A percentile compares a stretch with the other conserved stretches of the same genome.
Conservation (phyloP, 305 asterid species). For the Withania somnifera region DNA sequence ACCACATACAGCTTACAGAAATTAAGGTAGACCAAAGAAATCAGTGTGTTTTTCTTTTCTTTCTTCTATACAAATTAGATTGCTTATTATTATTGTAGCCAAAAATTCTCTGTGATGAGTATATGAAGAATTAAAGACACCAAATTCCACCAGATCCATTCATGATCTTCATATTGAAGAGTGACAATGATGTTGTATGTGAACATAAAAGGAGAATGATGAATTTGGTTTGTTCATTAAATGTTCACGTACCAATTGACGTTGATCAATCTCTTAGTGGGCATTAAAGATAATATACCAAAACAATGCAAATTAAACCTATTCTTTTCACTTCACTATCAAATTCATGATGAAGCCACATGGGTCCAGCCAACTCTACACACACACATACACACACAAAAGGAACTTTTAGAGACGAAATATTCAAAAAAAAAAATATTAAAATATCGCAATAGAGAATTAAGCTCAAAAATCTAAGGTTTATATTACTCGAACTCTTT, state of each 20-base stretch:
- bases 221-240: not conserved
- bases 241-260: slow-evolving; percentile 6
- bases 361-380: slow-evolving; percentile 9
- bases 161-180: not conserved
- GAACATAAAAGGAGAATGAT: not conserved
- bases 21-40: slow-evolving; percentile 16
- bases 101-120: not conserved
- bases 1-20: not conserved
- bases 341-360: slow-evolving; percentile 12
- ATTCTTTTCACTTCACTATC: slow-evolving; percentile 1
- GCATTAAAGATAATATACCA: slow-evolving; percentile 11
- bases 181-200: not conserved
- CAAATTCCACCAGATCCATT: not conserved
- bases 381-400: not conserved
- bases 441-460: not conserved
- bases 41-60: not conserved
- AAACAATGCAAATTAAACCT: slow-evolving; percentile 4
- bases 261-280: slow-evolving; percentile 11
- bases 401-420: not conserved
- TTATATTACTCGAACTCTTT: not conserved
- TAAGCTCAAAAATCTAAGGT: not conserved
- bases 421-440: not conserved
- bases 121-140: not conserved
- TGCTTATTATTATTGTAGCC: not conserved
- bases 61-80: not conserved